Evolutionary conservation across 2,329 filamentous ascomycete species (phyloP).

Genomic region (Fusarium papillatum): DNA sequence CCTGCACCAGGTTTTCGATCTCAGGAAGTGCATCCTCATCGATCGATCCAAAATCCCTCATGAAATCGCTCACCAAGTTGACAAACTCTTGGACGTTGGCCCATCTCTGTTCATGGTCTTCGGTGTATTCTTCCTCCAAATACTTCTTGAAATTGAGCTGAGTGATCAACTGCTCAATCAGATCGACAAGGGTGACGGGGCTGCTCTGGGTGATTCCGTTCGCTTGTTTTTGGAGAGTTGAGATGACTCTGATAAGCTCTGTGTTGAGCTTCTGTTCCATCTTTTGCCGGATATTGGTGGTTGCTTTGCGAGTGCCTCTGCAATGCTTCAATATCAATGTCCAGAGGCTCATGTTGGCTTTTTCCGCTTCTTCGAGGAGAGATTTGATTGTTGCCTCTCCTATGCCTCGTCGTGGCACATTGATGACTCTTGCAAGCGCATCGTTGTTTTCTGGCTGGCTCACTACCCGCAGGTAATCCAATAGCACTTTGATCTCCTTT

Average conservation of each 20-base stretch:
- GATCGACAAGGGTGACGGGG: conserved; percentile 56
- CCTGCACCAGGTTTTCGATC: conserved; percentile 80
- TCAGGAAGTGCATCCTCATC: conserved; percentile 72
- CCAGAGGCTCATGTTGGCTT: conserved; percentile 80
- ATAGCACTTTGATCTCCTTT: conserved; percentile 85
- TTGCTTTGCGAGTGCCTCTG: conserved; percentile 61
- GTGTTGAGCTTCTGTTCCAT: conserved; percentile 68
- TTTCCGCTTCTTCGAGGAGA: conserved; percentile 83
- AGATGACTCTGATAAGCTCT: conserved; percentile 61
- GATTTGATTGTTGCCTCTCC: conserved; percentile 83
- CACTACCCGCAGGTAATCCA: conserved; percentile 91
- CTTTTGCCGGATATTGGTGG: conserved; percentile 62
- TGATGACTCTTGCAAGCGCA: conserved; percentile 86
- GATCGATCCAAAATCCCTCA: conserved; percentile 54
- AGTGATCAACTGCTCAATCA: conserved; percentile 68
- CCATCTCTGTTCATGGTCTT: conserved; percentile 86
- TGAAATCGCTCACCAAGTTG: conserved; percentile 81
- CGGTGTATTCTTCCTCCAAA: conserved; percentile 77
- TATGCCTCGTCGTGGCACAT: conserved; percentile 84
- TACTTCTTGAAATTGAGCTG: conserved; percentile 82
- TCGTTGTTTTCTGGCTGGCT: conserved; percentile 91
- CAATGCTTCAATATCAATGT: conserved; percentile 72
- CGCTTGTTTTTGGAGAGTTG: conserved; percentile 47
- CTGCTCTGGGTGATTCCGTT: conserved; percentile 44
- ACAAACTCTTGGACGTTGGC: conserved; percentile 93